Conservation (phyloP, 495 filamentous ascomycete species). For the Aspergillus bridgeri region DNA sequence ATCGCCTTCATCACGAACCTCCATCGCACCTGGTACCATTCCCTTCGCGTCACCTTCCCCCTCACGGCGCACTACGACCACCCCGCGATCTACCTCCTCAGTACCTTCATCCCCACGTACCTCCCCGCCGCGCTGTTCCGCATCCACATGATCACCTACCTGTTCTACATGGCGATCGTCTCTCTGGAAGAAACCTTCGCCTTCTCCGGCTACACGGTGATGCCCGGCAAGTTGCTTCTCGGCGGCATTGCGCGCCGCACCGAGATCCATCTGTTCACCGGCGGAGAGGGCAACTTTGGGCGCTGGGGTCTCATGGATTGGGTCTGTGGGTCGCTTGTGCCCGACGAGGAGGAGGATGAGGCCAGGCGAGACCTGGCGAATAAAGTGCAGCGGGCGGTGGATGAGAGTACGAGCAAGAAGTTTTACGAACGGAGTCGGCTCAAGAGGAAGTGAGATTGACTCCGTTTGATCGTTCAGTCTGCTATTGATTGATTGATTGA, state of each 20-base stretch:
- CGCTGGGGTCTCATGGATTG: slow-evolving; percentile 78
- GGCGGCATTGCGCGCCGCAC: slow-evolving; percentile 68
- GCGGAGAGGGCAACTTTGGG: slow-evolving; percentile 69
- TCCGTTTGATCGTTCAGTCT: not conserved
- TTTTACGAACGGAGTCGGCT: slow-evolving; percentile 1
- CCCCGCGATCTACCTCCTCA: slow-evolving; percentile 66
- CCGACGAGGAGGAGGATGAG: slow-evolving; percentile 47
- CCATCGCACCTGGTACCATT: slow-evolving; percentile 67
- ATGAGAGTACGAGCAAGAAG: slow-evolving; percentile 24
- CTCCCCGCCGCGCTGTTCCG: slow-evolving; percentile 62
- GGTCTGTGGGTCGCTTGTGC: slow-evolving; percentile 63
- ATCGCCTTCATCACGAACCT: slow-evolving; percentile 32
- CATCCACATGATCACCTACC: slow-evolving; percentile 76
- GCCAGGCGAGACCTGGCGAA: slow-evolving; percentile 9
- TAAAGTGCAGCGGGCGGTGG: slow-evolving; percentile 23
- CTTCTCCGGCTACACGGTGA: slow-evolving; percentile 70
- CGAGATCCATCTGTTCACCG: slow-evolving; percentile 61
- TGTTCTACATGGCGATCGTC: slow-evolving; percentile 62
- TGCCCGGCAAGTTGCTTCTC: slow-evolving; percentile 70
- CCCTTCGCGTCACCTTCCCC: slow-evolving; percentile 58
- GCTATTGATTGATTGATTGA: not conserved
- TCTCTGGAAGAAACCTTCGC: slow-evolving; percentile 75
- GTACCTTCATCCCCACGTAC: slow-evolving; percentile 69
- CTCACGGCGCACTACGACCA: slow-evolving; percentile 76
- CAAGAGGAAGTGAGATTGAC: not conserved